Base-by-base conservation (phyloP, 768 basidiomycete genomes). In the Mycena galericulata region DNA sequence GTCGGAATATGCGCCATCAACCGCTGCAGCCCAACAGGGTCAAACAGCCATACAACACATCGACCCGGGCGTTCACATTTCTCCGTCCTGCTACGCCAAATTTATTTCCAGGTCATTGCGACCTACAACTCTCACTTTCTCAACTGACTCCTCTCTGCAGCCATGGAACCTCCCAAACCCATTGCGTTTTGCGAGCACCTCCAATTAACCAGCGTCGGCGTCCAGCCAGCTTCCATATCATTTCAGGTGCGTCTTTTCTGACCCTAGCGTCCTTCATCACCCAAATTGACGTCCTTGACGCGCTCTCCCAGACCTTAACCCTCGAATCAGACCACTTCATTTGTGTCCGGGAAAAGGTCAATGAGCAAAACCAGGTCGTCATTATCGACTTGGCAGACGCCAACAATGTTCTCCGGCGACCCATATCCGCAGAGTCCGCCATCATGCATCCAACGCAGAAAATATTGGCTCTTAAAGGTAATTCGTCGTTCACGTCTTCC, bases 241-340 rank as follows among this genome's bases (percentile, higher is more conserved):
- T 99, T 99, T 83, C 96, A 98, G 89, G 94, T 93, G 75, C 72
- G 87, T 83, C 78, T 62, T 27, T 49, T 38, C 2, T 38, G 9
- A 50, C 46, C 47, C 50, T 32, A 18, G 9, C 53, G 22, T 32
- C 15, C 43, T 47, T 36, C 53, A 64, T 40, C 10, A 41, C 27
- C 58, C 34, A 17, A 26, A 17, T 49, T 4, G 30, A 43, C 17
- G 18, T 27, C 3, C 30, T 32, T 49, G 4, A 58, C 51, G 24
- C 15, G 10, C 45, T 67, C 47, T 24, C 69, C 27, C 71, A 96
- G 95, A 95, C 93, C 27, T 83, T 99, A 73, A 98, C 98, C 7
- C 86, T 99, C 72, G 96, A 99, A 83, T 97, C 95, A 72, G 98
- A 99, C 86, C 94, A 95, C 79, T 99, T 94, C 82, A 98, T 99